Evolutionary conservation across 192 early-diverging fungal genomes (phyloP).

Genomic region (Backusella morwellensis): DNA sequence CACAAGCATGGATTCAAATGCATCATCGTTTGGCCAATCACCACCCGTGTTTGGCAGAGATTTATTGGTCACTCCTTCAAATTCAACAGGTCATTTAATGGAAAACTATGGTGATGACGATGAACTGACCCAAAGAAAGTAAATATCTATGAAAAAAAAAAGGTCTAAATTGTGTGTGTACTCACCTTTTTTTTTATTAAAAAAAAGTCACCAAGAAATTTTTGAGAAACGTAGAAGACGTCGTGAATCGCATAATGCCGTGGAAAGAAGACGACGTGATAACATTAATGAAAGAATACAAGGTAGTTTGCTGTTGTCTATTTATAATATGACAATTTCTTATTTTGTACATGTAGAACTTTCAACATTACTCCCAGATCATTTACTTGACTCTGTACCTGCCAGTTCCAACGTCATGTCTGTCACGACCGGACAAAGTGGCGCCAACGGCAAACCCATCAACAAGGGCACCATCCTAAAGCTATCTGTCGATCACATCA

Average conservation of each 20-base stretch:
- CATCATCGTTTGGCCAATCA: constrained; percentile 27
- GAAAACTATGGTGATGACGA: constrained; percentile 20
- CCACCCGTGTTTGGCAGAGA: constrained; percentile 24
- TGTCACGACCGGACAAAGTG: neutral
- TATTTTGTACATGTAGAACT: constrained; percentile 2
- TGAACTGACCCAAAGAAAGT: constrained; percentile 21
- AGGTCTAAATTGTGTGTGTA: neutral
- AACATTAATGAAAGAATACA: constrained; percentile 33
- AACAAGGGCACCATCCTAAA: constrained; percentile 30
- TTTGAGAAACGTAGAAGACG: constrained; percentile 27
- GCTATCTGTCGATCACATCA: constrained; percentile 32
- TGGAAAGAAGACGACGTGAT: constrained; percentile 29
- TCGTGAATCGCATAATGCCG: constrained; percentile 30
- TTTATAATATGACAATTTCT: neutral
- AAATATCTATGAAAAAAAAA: neutral
- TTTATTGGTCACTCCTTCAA: constrained; percentile 24
- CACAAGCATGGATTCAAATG: constrained; percentile 27
- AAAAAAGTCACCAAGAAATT: constrained; percentile 29
- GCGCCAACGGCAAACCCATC: constrained; percentile 10
- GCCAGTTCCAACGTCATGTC: constrained; percentile 26
- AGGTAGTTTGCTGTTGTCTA: constrained; percentile 2
- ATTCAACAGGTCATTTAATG: constrained; percentile 21
- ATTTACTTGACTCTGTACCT: constrained; percentile 21
- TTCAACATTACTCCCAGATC: constrained; percentile 25
- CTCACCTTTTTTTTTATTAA: neutral